phyloP scores from a whole-genome alignment of 441 rosid genomes.

The Melastoma candidum region DNA sequence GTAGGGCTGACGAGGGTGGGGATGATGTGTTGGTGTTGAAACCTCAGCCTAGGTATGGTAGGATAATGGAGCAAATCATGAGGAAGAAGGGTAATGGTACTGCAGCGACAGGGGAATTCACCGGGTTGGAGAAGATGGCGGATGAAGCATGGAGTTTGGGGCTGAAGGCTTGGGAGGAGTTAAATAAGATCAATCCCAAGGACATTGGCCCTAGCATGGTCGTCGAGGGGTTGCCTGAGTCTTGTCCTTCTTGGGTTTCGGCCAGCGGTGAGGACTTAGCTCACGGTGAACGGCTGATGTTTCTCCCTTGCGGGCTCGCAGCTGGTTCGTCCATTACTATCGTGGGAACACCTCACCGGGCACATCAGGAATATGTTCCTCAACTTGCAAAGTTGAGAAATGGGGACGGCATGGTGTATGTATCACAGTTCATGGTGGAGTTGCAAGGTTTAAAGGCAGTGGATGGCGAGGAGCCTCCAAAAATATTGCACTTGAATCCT shows the following conservation, averaged over 20 bases:
- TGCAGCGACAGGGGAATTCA: constrained; percentile 32
- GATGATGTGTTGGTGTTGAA: constrained; percentile 51
- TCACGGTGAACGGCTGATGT: constrained; percentile 50
- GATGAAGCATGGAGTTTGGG: constrained; percentile 94
- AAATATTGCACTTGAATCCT: constrained; percentile 89
- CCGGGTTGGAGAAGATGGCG: constrained; percentile 71
- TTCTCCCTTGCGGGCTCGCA: constrained; percentile 92
- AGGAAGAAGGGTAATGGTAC: constrained; percentile 40
- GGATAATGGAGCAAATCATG: constrained; percentile 66
- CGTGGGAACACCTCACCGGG: constrained; percentile 71
- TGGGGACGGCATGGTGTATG: constrained; percentile 52
- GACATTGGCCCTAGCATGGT: constrained; percentile 31
- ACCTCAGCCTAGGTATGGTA: constrained; percentile 52
- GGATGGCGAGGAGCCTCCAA: constrained; percentile 95
- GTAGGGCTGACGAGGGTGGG: constrained; percentile 48
- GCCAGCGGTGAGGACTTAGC: constrained; percentile 56
- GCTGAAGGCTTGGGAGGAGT: constrained; percentile 80
- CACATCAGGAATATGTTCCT: constrained; percentile 74
- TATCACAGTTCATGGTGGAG: constrained; percentile 93
- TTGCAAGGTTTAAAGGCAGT: constrained; percentile 84
- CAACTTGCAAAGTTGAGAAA: constrained; percentile 42
- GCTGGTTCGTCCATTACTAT: constrained; percentile 88
- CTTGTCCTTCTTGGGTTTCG: constrained; percentile 81
- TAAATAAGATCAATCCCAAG: constrained; percentile 39
- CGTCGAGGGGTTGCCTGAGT: constrained; percentile 35